Evolutionary conservation across 2,329 filamentous ascomycete species (phyloP).

Genomic region (Ophioceras dolichostomum): DNA sequence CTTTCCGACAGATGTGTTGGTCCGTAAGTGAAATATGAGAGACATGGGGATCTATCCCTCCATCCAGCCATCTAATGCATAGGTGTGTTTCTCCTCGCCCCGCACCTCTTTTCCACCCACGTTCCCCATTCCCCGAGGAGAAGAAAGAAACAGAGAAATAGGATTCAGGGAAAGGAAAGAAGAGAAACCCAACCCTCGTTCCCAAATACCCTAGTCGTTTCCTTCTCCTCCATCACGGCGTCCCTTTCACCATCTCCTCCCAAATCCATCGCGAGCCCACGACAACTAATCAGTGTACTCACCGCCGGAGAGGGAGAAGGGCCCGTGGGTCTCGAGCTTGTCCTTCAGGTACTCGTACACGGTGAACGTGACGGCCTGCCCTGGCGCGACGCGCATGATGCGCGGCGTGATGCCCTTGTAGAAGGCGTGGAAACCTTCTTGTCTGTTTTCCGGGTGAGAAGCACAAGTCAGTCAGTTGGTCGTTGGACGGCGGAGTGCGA

Average conservation of each 20-base stretch:
- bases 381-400: constrained; percentile 93
- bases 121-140: no score
- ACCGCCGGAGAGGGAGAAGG: constrained; percentile 44
- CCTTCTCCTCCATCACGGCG: background rate
- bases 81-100: no score
- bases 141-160: no score
- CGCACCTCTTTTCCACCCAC: no score
- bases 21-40: no score
- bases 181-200: constrained; percentile 1
- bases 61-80: no score
- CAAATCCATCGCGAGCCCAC: background rate
- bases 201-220: background rate
- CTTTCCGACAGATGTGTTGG: no score
- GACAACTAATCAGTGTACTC: constrained; percentile 51
- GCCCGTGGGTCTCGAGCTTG: constrained; percentile 54
- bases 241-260: background rate
- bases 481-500: no score
- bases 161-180: constrained; percentile 2
- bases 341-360: constrained; percentile 70
- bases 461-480: background rate
- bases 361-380: constrained; percentile 69
- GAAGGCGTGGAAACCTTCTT: constrained; percentile 89
- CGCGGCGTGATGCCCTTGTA: constrained; percentile 98
- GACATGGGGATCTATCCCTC: no score
- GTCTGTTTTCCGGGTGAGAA: constrained; percentile 31